phyloP scores from a whole-genome alignment of 2,329 filamentous ascomycete genomes.

The Talaromyces funiculosus region DNA sequence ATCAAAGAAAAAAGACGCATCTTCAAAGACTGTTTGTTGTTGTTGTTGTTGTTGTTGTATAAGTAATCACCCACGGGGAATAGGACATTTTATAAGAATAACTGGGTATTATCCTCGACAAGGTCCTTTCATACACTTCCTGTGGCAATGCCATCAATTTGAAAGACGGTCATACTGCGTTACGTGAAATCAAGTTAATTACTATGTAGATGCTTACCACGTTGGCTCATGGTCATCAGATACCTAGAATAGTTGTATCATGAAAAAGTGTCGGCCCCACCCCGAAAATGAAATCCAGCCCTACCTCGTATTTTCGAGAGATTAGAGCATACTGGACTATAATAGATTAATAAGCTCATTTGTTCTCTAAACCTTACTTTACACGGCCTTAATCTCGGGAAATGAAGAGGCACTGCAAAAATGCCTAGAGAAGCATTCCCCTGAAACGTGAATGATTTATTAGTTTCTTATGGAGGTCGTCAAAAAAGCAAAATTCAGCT shows the following conservation, averaged over 20 bases:
- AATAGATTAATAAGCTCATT: no score
- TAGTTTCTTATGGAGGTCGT: neutral
- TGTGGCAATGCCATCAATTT: neutral
- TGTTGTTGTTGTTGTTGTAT: neutral
- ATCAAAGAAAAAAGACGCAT: neutral
- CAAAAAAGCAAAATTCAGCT: neutral
- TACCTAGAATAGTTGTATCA: neutral
- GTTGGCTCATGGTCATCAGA: neutral
- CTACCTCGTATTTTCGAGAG: neutral
- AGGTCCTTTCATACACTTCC: neutral
- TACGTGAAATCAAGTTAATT: neutral
- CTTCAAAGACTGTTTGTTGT: neutral
- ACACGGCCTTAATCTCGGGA: neutral
- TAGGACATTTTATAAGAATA: neutral
- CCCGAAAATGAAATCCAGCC: neutral
- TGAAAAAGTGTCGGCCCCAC: conserved; percentile 1
- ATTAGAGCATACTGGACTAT: no score
- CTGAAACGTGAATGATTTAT: neutral
- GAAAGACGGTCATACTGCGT: no score
- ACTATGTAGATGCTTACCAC: neutral
- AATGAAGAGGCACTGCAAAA: neutral
- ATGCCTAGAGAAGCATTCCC: neutral
- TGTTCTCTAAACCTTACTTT: neutral
- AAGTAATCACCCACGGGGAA: neutral
- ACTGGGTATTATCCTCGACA: neutral